phyloP scores from a whole-genome alignment of 2,329 filamentous ascomycete species.

The Colletotrichum lentis region DNA sequence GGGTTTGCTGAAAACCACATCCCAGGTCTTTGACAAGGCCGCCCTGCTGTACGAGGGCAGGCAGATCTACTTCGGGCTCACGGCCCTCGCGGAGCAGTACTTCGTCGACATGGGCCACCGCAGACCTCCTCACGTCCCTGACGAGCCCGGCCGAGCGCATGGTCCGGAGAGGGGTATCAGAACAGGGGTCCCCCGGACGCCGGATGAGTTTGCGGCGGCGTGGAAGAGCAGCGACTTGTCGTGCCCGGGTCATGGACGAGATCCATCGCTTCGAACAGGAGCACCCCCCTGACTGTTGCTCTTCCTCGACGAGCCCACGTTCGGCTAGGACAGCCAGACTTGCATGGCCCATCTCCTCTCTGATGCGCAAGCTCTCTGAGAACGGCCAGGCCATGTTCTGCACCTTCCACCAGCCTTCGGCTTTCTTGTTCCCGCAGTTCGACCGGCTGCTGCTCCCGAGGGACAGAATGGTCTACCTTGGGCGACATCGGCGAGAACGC shows the following conservation, averaged over 20 bases:
- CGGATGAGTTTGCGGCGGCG: constrained; percentile 58
- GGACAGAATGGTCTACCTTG: constrained; percentile 53
- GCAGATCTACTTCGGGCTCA: background rate
- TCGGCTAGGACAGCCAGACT: constrained; percentile 77
- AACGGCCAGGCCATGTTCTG: constrained; percentile 59
- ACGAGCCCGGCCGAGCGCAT: constrained; percentile 48
- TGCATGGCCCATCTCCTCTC: constrained; percentile 75
- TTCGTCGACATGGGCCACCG: constrained; percentile 64
- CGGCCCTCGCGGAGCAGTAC: constrained; percentile 42
- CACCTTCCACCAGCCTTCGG: constrained; percentile 60
- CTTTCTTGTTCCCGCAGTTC: constrained; percentile 57
- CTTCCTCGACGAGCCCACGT: constrained; percentile 81
- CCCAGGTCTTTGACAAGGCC: background rate
- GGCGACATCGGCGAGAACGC: constrained; percentile 55
- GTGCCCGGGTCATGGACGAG: constrained; percentile 19
- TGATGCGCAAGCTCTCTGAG: constrained; percentile 70
- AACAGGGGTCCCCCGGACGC: constrained; percentile 62
- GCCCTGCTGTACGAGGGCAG: background rate
- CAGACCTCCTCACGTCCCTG: background rate
- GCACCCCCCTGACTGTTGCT: constrained; percentile 60
- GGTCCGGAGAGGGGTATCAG: constrained; percentile 64
- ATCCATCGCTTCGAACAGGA: constrained; percentile 22
- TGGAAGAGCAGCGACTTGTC: constrained; percentile 28
- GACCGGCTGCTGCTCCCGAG: constrained; percentile 66
- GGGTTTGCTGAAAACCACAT: too few relatives aligned